A percentile compares a stretch with the other conserved stretches of the same genome.
These are phyloP conservation scores for Dioscorea alata DNA, from an alignment of 106 monocot species.

Conservation along the genomic window DNA sequence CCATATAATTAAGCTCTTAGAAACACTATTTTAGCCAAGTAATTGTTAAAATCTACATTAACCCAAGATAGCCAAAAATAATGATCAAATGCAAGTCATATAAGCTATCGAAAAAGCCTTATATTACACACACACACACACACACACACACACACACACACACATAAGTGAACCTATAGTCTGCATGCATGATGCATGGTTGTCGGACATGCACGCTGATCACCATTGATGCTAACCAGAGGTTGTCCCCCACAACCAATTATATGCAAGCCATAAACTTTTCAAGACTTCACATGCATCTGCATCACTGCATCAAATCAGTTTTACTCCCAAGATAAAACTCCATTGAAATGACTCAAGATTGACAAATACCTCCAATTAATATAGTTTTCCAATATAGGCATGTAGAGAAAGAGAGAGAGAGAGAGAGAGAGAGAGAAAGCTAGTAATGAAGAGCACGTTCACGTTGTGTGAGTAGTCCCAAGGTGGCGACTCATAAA, in stretches of 20 bases:
- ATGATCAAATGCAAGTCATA: too few species aligned
- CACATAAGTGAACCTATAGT: too few species aligned
- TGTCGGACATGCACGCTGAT: too few species aligned
- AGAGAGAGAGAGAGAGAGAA: background rate
- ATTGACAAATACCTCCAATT: background rate
- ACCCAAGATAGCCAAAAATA: too few species aligned
- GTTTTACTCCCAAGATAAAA: background rate
- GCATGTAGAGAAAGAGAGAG: background rate
- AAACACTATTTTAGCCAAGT: too few species aligned
- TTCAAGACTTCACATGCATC: background rate
- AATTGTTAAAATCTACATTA: too few species aligned
- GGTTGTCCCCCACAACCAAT: background rate
- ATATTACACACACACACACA: too few species aligned
- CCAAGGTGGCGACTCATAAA: constrained; percentile 8
- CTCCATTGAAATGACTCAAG: background rate
- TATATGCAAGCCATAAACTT: background rate
- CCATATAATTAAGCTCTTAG: too few species aligned
- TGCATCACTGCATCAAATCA: background rate
- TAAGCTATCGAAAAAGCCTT: too few species aligned
- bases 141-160: too few species aligned
- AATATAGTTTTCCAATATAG: background rate
- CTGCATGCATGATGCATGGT: too few species aligned
- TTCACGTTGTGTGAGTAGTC: constrained; percentile 3
- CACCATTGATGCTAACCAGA: background rate
- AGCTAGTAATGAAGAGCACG: background rate